Evolutionary conservation across 345 rosid genomes (phyloP).

Genomic region (Lepidium aucheri): DNA sequence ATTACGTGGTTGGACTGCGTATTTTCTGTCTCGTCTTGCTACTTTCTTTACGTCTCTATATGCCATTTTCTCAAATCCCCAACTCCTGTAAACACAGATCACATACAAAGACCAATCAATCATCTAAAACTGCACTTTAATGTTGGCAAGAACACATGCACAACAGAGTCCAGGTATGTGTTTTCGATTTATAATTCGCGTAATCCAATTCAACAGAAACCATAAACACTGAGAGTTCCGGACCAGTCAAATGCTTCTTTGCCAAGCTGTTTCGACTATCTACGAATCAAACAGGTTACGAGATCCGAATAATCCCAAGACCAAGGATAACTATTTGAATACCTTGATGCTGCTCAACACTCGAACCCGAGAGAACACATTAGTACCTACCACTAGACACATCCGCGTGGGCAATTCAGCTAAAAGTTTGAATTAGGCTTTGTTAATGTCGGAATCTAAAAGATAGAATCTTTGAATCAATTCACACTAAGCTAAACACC

Average conservation of each 20-base stretch:
- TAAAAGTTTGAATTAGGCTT: not conserved
- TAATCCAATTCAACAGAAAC: no score
- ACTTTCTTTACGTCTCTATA: conserved; percentile 67
- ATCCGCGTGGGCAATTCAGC: no score
- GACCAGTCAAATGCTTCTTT: no score
- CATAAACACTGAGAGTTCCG: no score
- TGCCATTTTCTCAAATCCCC: conserved; percentile 95
- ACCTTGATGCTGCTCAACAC: no score
- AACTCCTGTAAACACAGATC: conserved; percentile 42
- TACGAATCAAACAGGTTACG: no score
- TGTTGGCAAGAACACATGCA: not conserved
- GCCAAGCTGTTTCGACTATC: no score
- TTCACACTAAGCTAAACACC: not conserved
- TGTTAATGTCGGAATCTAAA: not conserved
- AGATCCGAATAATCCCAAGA: no score
- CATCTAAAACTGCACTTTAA: not conserved
- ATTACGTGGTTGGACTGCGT: conserved; percentile 70
- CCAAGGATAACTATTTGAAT: no score
- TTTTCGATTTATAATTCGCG: no score
- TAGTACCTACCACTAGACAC: no score
- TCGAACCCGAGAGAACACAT: no score
- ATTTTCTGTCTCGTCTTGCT: conserved; percentile 68
- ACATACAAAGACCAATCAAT: not conserved
- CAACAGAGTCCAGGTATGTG: not conserved
- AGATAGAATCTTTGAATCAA: not conserved